These are phyloP conservation scores for Paracorniculantispora psalliotae DNA, from an alignment of 2,329 filamentous ascomycete genomes.

Conservation along the genomic window DNA sequence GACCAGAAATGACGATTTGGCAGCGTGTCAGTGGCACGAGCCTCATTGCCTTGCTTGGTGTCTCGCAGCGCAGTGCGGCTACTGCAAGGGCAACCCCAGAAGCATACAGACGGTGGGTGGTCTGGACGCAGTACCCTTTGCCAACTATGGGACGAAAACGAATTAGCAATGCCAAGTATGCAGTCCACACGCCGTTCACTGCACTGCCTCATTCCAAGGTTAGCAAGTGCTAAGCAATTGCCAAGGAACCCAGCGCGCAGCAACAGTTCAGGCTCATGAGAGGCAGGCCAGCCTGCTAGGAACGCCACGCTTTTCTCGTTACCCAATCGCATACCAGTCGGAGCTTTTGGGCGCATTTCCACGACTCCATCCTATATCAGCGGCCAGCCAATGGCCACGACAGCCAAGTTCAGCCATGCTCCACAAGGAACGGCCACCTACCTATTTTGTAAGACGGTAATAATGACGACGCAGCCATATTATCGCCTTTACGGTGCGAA, in stretches of 20 bases:
- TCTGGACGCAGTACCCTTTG: neutral
- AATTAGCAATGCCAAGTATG: slow-evolving; percentile 3
- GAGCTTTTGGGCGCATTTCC: neutral
- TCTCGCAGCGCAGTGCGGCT: neutral
- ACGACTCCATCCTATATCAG: neutral
- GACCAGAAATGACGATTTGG: neutral
- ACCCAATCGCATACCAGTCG: neutral
- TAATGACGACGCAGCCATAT: neutral
- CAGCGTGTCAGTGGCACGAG: neutral
- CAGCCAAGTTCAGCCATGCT: slow-evolving; percentile 1
- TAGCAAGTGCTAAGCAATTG: neutral
- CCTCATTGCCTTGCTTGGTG: neutral
- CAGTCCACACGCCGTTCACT: neutral
- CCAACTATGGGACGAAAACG: neutral
- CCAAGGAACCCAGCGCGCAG: neutral
- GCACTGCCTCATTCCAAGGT: slow-evolving; percentile 6
- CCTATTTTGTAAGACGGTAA: neutral
- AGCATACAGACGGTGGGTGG: too few relatives aligned
- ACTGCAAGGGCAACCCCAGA: neutral
- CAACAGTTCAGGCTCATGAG: neutral
- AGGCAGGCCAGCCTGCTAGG: neutral
- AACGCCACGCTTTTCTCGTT: neutral
- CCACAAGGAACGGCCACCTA: slow-evolving; percentile 1
- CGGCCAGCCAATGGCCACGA: neutral
- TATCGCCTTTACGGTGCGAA: neutral